Conservation (phyloP, 768 basidiomycete species). For the Zangia roseola region DNA sequence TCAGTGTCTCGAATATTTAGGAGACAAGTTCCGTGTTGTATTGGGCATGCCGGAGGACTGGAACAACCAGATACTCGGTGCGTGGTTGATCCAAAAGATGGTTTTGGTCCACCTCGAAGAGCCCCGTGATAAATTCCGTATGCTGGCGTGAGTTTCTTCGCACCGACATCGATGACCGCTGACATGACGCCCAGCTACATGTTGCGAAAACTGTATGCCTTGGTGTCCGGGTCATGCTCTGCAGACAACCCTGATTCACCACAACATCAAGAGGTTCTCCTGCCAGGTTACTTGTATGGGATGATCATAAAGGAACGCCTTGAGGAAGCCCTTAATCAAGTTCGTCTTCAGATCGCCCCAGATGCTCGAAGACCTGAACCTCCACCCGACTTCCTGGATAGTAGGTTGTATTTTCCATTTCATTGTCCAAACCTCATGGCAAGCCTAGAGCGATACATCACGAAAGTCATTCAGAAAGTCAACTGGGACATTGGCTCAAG, state of each 20-base stretch:
- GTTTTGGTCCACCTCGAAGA: conserved; percentile 86
- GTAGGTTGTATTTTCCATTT: conserved; percentile 43
- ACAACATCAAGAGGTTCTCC: conserved; percentile 95
- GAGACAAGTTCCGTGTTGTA: conserved; percentile 94
- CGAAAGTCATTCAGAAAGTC: conserved; percentile 67
- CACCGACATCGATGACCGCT: conserved; percentile 1
- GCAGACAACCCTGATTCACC: conserved; percentile 98
- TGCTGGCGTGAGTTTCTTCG: conserved; percentile 66
- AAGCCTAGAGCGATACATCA: conserved; percentile 72
- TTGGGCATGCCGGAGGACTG: conserved; percentile 91
- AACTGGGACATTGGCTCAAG: conserved; percentile 92
- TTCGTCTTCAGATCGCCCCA: conserved; percentile 62
- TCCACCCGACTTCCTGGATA: conserved; percentile 84
- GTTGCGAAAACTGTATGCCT: conserved; percentile 90
- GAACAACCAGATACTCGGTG: conserved; percentile 79
- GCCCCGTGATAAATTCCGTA: conserved; percentile 90
- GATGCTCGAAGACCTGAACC: conserved; percentile 77
- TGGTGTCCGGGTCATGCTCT: conserved; percentile 87
- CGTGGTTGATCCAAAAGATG: conserved; percentile 79
- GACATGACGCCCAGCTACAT: conserved; percentile 69
- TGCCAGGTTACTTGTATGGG: conserved; percentile 88
- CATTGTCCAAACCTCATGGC: conserved; percentile 3
- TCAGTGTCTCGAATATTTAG: conserved; percentile 92
- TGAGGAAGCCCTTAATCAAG: conserved; percentile 80
- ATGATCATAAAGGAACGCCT: conserved; percentile 99